phyloP scores from a whole-genome alignment of 495 filamentous ascomycete genomes.

The Lasiosphaeriaceae sp. region DNA sequence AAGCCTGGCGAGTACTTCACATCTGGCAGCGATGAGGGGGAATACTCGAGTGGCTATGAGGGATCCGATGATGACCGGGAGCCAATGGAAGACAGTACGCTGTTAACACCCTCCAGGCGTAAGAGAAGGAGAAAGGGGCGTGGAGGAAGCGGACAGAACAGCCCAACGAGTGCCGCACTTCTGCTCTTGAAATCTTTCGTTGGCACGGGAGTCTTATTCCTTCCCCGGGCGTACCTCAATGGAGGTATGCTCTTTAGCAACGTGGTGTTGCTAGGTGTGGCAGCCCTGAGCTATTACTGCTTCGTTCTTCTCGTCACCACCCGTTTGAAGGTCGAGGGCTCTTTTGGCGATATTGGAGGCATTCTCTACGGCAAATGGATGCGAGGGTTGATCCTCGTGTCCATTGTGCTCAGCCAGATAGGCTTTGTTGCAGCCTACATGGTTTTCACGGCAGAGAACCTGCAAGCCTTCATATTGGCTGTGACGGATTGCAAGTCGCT shows the following conservation, averaged over 20 bases:
- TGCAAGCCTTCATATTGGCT: slow-evolving; percentile 84
- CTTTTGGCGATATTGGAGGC: slow-evolving; percentile 95
- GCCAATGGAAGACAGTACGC: slow-evolving; percentile 74
- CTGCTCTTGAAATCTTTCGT: slow-evolving; percentile 95
- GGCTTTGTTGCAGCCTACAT: slow-evolving; percentile 98
- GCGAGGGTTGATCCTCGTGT: slow-evolving; percentile 78
- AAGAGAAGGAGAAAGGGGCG: slow-evolving; percentile 69
- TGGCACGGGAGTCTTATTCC: slow-evolving; percentile 93
- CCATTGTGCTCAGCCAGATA: slow-evolving; percentile 89
- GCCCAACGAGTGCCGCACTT: slow-evolving; percentile 67
- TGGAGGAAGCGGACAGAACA: slow-evolving; percentile 65
- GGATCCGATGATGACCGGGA: slow-evolving; percentile 62
- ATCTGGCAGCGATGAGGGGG: slow-evolving; percentile 57
- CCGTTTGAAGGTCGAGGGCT: slow-evolving; percentile 75
- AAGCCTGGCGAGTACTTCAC: slow-evolving; percentile 81
- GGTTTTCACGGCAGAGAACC: slow-evolving; percentile 92
- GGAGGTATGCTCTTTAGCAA: slow-evolving; percentile 97
- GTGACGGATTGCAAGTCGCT: slow-evolving; percentile 76
- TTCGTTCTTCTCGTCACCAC: slow-evolving; percentile 90
- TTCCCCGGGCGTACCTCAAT: slow-evolving; percentile 87
- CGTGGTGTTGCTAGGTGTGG: slow-evolving; percentile 78
- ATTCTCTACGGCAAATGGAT: slow-evolving; percentile 88
- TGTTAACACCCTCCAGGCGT: slow-evolving; percentile 68
- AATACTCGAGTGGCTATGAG: slow-evolving; percentile 35
- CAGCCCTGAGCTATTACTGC: slow-evolving; percentile 86